Evolutionary conservation across 106 monocot species (phyloP).

Genomic region (Dendrobium huoshanense): DNA sequence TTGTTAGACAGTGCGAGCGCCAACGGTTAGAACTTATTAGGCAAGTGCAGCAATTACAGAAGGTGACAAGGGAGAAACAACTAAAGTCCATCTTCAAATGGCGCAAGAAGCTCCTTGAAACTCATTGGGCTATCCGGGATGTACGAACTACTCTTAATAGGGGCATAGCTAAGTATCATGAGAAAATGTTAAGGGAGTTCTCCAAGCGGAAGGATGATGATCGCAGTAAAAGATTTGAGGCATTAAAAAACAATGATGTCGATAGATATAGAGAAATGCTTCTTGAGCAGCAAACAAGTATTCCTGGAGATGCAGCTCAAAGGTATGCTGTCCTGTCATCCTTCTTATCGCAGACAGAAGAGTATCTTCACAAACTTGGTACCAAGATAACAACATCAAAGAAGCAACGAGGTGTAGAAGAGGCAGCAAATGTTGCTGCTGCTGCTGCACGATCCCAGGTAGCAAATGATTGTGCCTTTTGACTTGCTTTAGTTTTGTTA

Average conservation of each 20-base stretch:
- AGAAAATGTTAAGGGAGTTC: conserved; percentile 86
- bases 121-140: conserved; percentile 96
- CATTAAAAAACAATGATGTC: conserved; percentile 97
- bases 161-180: conserved; percentile 93
- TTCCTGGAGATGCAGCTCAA: conserved; percentile 81
- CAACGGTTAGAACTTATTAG: conserved; percentile 67
- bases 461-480: background rate
- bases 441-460: conserved; percentile 78
- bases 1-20: conserved; percentile 83
- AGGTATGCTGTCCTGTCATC: conserved; percentile 92
- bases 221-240: conserved; percentile 91
- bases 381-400: conserved; percentile 92
- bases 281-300: conserved; percentile 82
- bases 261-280: conserved; percentile 93
- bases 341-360: conserved; percentile 94
- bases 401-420: conserved; percentile 83
- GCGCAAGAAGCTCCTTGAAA: conserved; percentile 93
- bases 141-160: conserved; percentile 76
- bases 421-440: conserved; percentile 80
- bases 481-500: background rate
- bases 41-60: conserved; percentile 85
- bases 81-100: conserved; percentile 86
- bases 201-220: conserved; percentile 88
- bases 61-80: conserved; percentile 64
- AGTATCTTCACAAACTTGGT: conserved; percentile 89